Evolutionary conservation across 2,329 filamentous ascomycete species (phyloP), one percentile per base, ranked within the genome.

Genomic region (Trichoderma polysporum): DNA sequence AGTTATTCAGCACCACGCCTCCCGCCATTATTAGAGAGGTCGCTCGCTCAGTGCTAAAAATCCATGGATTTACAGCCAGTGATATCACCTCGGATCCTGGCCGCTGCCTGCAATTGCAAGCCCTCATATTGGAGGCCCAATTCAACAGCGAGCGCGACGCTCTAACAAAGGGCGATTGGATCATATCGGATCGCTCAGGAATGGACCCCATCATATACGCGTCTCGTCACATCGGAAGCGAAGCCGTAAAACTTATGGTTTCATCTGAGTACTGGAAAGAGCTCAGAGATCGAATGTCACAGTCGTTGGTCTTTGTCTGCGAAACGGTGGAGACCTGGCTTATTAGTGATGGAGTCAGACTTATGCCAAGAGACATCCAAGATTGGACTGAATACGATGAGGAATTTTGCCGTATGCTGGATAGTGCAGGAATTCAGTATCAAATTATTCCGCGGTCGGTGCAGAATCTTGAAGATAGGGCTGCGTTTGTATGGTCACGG

Each of bases 131-230:
- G 2, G 70, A 75, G 29, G 77, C 75, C 1, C 79, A 82, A 58
- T 70, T 70, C 41, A 27, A 69, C 1, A 74, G 75, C 0, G 79
- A 81, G 70, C 52, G 45, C 4, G 68, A 70, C 8, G 71, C 66
- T 2, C 50, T 73, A 1, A 3, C 19, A 3, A 19, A 29, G 17
- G 53, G 54, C 0, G 25, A 33, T 10, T 79, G 77, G 77, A 78
- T 79, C 63, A 77, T 83, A 53, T 80, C 78, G 8, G 81, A 83
- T 69, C 76, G 81, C 8, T 82, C 80, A 1, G 79, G 78, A 2
- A 64, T 81, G 2, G 80, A 82, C 65, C 78, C 80, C 1, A 68
- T 83, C n/a, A 76, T 77, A 6, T 83, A 82, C 62, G 74, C 80
- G 0, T 66, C 68, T 9, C 56, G 72, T 35, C 77, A 77, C 58